phyloP scores from a whole-genome alignment of 75 land plant species.

The Pseudotsuga menziesii region DNA sequence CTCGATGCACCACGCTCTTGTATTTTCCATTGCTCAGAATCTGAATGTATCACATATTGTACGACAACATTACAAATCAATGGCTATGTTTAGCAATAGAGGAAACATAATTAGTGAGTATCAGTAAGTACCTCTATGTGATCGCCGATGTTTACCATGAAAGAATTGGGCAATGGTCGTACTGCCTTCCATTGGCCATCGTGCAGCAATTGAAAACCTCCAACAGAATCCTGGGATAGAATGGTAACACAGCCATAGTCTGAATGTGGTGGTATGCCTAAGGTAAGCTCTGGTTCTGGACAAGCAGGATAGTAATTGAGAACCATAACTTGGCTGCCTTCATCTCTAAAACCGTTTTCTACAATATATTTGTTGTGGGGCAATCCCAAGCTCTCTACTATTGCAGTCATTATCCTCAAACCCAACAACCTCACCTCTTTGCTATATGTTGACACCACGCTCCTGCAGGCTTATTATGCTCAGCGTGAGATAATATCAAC shows the following conservation, averaged over 20 bases:
- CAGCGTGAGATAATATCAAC: neutral
- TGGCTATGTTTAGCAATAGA: neutral
- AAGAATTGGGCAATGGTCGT: slow-evolving; percentile 22
- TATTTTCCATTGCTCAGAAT: slow-evolving; percentile 73
- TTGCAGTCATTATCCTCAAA: slow-evolving; percentile 30
- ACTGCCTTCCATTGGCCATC: slow-evolving; percentile 48
- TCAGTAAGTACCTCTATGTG: slow-evolving; percentile 38
- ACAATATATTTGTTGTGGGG: slow-evolving; percentile 11
- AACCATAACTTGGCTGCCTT: slow-evolving; percentile 22
- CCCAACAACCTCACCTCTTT: slow-evolving; percentile 24
- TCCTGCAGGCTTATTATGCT: slow-evolving; percentile 23
- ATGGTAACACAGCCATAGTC: slow-evolving; percentile 49
- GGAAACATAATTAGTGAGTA: neutral
- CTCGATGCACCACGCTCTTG: slow-evolving; percentile 76
- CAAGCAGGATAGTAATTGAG: slow-evolving; percentile 54
- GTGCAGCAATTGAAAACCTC: slow-evolving; percentile 45
- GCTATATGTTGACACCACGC: slow-evolving; percentile 34
- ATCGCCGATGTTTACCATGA: slow-evolving; percentile 52
- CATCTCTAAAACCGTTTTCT: slow-evolving; percentile 37
- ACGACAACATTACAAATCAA: neutral
- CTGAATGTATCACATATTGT: slow-evolving; percentile 16
- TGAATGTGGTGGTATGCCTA: slow-evolving; percentile 54
- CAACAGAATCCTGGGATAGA: slow-evolving; percentile 32
- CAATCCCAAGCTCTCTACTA: slow-evolving; percentile 65
- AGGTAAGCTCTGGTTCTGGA: slow-evolving; percentile 46